Percentiles rank a stretch among this genome's conserved stretches.
Evolutionary conservation across 306 rosid genomes (phyloP).

Genomic region (Trifolium repens): DNA sequence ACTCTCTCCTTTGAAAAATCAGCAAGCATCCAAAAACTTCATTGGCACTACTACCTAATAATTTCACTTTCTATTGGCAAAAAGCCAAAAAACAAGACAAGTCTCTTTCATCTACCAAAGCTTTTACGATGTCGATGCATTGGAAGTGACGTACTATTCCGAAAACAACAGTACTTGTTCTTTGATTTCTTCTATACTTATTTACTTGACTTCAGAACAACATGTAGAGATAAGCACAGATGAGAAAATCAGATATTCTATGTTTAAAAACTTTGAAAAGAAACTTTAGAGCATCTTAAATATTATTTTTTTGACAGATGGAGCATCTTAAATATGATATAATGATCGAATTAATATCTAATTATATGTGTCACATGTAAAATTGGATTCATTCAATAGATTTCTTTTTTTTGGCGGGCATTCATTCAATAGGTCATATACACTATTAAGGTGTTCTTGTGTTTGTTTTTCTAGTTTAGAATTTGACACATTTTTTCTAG

Average conservation of each 20-base stretch:
- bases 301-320: too few species aligned
- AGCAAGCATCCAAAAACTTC: not conserved
- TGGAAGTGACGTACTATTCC: not conserved
- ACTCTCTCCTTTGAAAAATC: not conserved
- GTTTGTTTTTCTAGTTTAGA: too few species aligned
- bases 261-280: not conserved
- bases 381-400: too few species aligned
- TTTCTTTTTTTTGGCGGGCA: too few species aligned
- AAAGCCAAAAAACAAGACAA: slow-evolving; percentile 8
- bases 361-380: too few species aligned
- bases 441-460: too few species aligned
- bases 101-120: not conserved
- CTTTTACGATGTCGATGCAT: not conserved
- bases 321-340: too few species aligned
- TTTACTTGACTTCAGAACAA: not conserved
- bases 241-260: not conserved
- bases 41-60: not conserved
- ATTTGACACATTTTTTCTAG: too few species aligned
- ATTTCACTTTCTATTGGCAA: not conserved
- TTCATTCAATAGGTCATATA: too few species aligned
- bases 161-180: not conserved
- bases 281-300: too few species aligned
- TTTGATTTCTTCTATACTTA: not conserved
- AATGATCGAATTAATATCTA: too few species aligned
- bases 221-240: too few species aligned